Conservation (phyloP, 352 stramenopile species). For the Phytophthora sp. region DNA sequence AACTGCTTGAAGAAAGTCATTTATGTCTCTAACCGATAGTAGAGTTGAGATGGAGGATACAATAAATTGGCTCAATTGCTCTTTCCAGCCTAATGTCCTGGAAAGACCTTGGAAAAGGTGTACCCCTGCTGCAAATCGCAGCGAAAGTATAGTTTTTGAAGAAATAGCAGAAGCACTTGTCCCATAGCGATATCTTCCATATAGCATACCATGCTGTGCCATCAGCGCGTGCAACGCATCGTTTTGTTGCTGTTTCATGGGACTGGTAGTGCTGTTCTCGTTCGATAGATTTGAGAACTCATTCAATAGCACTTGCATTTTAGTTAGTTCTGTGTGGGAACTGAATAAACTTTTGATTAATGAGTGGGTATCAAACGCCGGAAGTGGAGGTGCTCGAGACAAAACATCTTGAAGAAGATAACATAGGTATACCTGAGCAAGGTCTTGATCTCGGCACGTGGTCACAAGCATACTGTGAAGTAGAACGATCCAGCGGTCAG, state of each 20-base stretch:
- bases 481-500: conserved; percentile 37
- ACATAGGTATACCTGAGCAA: conserved; percentile 37
- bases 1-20: conserved; percentile 3
- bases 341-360: conserved; percentile 18
- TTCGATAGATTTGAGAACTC: too few relatives aligned
- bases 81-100: conserved; percentile 17
- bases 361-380: conserved; percentile 7
- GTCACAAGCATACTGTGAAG: conserved; percentile 27
- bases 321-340: not conserved
- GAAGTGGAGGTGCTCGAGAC: conserved; percentile 3
- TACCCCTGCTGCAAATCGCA: conserved; percentile 31
- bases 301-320: conserved; percentile 16
- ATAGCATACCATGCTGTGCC: conserved; percentile 14
- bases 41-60: not conserved
- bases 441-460: conserved; percentile 8
- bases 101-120: conserved; percentile 40
- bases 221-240: conserved; percentile 30
- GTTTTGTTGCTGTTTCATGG: too few relatives aligned
- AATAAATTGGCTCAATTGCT: conserved; percentile 17
- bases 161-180: not conserved
- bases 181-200: not conserved
- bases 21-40: not conserved
- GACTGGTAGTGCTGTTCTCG: too few relatives aligned
- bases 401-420: conserved; percentile 40
- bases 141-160: conserved; percentile 6